Evolutionary conservation across 345 rosid species (phyloP), one percentile per base, ranked within the genome.

Genomic region (Atalantia buxifolia): DNA sequence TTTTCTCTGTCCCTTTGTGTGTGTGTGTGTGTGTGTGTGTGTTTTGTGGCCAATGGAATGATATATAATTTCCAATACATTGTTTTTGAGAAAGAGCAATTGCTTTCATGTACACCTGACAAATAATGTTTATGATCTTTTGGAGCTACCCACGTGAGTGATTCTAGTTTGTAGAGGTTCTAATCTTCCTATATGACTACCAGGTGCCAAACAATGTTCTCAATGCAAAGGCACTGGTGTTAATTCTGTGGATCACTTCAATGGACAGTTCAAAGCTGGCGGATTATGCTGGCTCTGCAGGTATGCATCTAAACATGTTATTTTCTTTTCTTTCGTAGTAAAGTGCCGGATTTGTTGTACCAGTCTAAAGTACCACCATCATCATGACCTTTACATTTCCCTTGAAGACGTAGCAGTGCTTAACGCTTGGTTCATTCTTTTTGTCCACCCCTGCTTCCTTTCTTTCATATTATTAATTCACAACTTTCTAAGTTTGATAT

Each of bases 281-380:
- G 96, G 82, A 1, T 78, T 90, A 76, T 95, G 98, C 80, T 95
- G 98, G 99, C 98, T 95, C 70, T 95, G 98, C 94, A 90, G 98
- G 97, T 94, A 76, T 50, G 61, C 25, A 2, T 42, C 30, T 59
- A 70, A 71, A 30, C 10, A 6, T 9, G 25, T 25, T 50, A 6
- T 30, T 65, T 53, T 50, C 63, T n/a, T 64, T 12, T 24, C 53
- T 35, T 76, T 30, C 2, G 0, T 45, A 3, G 50, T 45, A 45
- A 45, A 45, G 50, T 28, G 25, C 13, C n/a, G 12, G 31, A 16
- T 30, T 2, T 74, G 9, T 73, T 60, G 67, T 13, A 40, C 76
- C 50, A 72, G 63, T 57, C 35, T 72, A 22, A 57, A 57, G 40
- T 50, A 50, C 28, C n/a, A 1, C 71, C 30, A 68, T 68, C 18